Evolutionary conservation across 2,329 filamentous ascomycete species (phyloP), one percentile per base, ranked within the genome.

Genomic region (Pseudogymnoascus sp.): DNA sequence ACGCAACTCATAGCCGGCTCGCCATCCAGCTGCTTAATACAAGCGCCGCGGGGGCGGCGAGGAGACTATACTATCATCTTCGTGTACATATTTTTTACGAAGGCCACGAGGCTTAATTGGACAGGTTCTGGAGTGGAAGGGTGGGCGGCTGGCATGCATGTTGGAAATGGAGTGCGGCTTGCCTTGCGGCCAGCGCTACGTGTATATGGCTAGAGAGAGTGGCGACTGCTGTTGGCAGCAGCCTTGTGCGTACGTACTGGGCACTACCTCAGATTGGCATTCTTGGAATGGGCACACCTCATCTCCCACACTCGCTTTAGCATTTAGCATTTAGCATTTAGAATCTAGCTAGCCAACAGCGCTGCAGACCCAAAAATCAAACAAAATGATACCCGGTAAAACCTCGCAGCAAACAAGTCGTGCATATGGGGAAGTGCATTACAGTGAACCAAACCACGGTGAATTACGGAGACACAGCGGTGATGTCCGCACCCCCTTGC

Each of bases 1-100:
- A 69, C 78, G 83, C 67, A 79, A 77, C 67, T 77, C 75, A 63
- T 77, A 69, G 70, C 58, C 25, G 33, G 61, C 7, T 12, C 19
- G 36, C n/a, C 49, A 33, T 16, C 25, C 49, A 55, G 49, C 25
- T 55, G 25, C 16, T 55, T 33, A 55, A 55, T 55, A 55, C 49
- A 55, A 33, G 49, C 49, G 49, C 58, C 58, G 58, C 8, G 16
- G 58, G 58, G 35, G 58, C 58, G 33, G 12, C 52, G 25, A 23
- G 8, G n/a, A 38, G 12, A 38, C 19, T 19, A 60, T 41, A 28
- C 38, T 25, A 28, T 41, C 19, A 60, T 41, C 38, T 60, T 41
- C 33, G 25, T 30, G 33, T 60, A 38, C 22, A 30, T 60, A 38
- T 39, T 60, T 36, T 58, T 41, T 60, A 41, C 33, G 58, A 60